Percentiles rank a stretch among this genome's conserved stretches.
Evolutionary conservation across 805 yeast species (phyloP).

Genomic region (Teunomyces stri): DNA sequence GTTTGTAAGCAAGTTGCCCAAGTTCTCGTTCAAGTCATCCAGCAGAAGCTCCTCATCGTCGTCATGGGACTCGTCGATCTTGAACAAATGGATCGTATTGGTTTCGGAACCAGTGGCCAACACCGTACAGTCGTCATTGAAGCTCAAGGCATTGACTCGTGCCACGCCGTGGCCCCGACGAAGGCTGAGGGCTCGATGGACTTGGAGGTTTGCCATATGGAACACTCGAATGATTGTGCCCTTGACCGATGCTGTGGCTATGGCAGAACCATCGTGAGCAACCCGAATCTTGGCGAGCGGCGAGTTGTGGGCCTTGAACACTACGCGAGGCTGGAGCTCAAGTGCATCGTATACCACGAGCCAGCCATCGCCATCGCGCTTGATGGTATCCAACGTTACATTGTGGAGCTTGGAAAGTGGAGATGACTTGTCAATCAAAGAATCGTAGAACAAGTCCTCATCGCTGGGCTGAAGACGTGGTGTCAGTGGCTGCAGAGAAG

Average conservation of each 20-base stretch:
- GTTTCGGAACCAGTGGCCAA: constrained; percentile 41
- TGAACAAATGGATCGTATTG: constrained; percentile 42
- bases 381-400: constrained; percentile 26
- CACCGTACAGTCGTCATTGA: constrained; percentile 31
- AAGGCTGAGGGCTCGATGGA: constrained; percentile 31
- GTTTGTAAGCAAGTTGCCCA: constrained; percentile 32
- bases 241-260: constrained; percentile 43
- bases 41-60: too few relatives aligned
- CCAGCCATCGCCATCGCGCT: constrained; percentile 35
- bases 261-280: constrained; percentile 22
- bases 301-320: constrained; percentile 42
- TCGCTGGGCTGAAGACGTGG: constrained; percentile 12
- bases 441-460: not conserved
- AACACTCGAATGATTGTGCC: constrained; percentile 43
- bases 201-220: constrained; percentile 9
- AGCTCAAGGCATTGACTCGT: constrained; percentile 31
- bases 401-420: constrained; percentile 12
- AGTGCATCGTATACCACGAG: constrained; percentile 40
- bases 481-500: constrained; percentile 10
- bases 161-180: constrained; percentile 42
- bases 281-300: constrained; percentile 31
- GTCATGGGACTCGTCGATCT: constrained; percentile 11
- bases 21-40: constrained; percentile 38
- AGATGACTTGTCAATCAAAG: not conserved
- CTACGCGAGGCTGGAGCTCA: constrained; percentile 25